Evolutionary conservation across 2,329 filamentous ascomycete species (phyloP), one percentile per base, ranked within the genome.

Genomic region (Phialophora chinensis): DNA sequence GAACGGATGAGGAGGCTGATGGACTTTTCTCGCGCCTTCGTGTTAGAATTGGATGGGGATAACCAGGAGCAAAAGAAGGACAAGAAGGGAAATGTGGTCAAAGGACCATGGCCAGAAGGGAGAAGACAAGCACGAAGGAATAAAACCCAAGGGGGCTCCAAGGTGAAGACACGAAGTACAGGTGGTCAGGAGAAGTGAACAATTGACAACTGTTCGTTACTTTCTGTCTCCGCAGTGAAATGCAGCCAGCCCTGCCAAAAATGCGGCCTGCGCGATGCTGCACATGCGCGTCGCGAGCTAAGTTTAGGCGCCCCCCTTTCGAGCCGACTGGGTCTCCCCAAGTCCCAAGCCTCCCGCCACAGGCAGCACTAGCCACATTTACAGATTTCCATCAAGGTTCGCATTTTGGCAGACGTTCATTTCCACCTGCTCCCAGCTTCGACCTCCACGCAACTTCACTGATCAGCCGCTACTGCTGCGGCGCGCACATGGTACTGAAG

Each of bases 1-100:
- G 60, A 60, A 47, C 17, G 33, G 20, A 8, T n/a, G 38, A 7
- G 42, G 56, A 31, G 25, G 57, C 38, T 53, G 20, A 61, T 11
- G 60, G 17, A 25, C 55, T 38, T n/a, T 55, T 29, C 27, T 3
- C 44, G 23, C 55, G 63, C 63, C 63, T 47, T 54, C 49, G 33
- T 12, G 12, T 47, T 31, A 7, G 11, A 33, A 11, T 23, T 35
- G 10, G 33, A 59, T 44, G 61, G 60, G 60, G 59, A 63, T 55
- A 66, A 57, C 12, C n/a, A 50, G 58, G 60, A 44, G 66, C 60
- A 68, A 68, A 44, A 73, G 77, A 79, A 74, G 74, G 78, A 77
- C 73, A 68, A 69, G 71, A 74, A 75, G 69, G 50, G 72, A 73
- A 66, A 73, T 62, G 72, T 70, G 76, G 76, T 72, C 71, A 73